A percentile compares a stretch with the other conserved stretches of the same genome.
Conservation (phyloP, 2,329 filamentous ascomycete species). For the Cladophialophora exuberans region DNA sequence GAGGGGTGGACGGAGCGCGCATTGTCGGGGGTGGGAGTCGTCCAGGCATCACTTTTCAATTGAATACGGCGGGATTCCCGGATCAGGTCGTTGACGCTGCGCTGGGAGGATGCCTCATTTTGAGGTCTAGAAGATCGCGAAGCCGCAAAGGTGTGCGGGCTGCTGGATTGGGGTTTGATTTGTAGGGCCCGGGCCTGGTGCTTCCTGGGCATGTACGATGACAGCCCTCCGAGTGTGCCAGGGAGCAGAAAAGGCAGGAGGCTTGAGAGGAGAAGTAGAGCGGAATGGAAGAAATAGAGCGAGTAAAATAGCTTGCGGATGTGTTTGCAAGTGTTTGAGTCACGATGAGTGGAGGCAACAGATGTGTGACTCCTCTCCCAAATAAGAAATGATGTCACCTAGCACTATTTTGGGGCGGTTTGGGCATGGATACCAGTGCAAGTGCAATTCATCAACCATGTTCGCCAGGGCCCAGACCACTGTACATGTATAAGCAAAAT, state of each 20-base stretch:
- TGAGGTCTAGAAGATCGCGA: conserved; percentile 34
- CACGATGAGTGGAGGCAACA: neutral
- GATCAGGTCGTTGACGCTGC: conserved; percentile 53
- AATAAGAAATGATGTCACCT: conserved; percentile 5
- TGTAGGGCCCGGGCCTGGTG: conserved; percentile 41
- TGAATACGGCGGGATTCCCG: conserved; percentile 50
- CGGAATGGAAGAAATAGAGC: neutral
- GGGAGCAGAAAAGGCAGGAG: neutral
- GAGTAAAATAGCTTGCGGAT: neutral
- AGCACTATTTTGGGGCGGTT: neutral
- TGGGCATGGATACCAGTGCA: neutral
- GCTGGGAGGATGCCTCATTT: conserved; percentile 33
- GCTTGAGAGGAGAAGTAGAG: neutral
- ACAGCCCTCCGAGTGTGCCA: neutral
- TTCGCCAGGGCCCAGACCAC: too few species aligned
- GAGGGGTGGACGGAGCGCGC: conserved; percentile 49
- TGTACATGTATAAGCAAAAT: too few species aligned
- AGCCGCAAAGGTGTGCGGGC: conserved; percentile 44
- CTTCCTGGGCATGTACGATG: conserved; percentile 53
- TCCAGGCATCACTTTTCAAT: conserved; percentile 29
- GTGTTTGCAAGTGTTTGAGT: neutral
- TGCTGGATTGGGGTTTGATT: conserved; percentile 45
- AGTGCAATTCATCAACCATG: neutral
- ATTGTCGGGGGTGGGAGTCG: conserved; percentile 29
- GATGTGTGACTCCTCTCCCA: too few species aligned